Evolutionary conservation across 495 filamentous ascomycete species (phyloP).

Genomic region (Paragyromitra xinjiangensis): DNA sequence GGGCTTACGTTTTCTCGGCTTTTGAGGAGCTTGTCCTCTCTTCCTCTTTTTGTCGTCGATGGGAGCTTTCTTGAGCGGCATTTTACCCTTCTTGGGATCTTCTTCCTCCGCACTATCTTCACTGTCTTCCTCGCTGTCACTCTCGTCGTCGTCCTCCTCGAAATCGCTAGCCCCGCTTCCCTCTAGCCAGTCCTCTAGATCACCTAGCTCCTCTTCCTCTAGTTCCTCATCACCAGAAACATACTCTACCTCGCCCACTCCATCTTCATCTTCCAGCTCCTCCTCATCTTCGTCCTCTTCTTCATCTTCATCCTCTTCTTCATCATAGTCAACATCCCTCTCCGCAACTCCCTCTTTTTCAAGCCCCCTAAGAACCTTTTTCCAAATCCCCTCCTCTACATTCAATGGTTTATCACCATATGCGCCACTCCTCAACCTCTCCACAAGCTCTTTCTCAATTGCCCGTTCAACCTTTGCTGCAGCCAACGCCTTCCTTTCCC

Average conservation of each 20-base stretch:
- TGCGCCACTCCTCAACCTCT: slow-evolving; percentile 86
- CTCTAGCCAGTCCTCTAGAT: slow-evolving; percentile 79
- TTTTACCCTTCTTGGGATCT: slow-evolving; percentile 34
- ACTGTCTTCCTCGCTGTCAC: slow-evolving; percentile 55
- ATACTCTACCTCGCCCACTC: slow-evolving; percentile 83
- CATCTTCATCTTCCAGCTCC: slow-evolving; percentile 73
- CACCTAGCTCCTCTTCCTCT: slow-evolving; percentile 71
- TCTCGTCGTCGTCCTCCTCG: slow-evolving; percentile 61
- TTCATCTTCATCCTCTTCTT: slow-evolving; percentile 83
- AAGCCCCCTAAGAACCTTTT: slow-evolving; percentile 91
- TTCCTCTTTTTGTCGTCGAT: slow-evolving; percentile 62
- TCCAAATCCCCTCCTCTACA: slow-evolving; percentile 93
- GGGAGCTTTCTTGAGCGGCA: slow-evolving; percentile 59
- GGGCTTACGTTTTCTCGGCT: slow-evolving; percentile 60
- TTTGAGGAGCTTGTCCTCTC: slow-evolving; percentile 58
- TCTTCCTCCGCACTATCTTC: slow-evolving; percentile 61
- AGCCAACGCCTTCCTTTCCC: slow-evolving; percentile 91
- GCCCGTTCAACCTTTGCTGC: slow-evolving; percentile 95
- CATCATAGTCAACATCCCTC: slow-evolving; percentile 86
- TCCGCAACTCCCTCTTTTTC: slow-evolving; percentile 84
- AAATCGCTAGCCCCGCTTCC: slow-evolving; percentile 65
- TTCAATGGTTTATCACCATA: slow-evolving; percentile 96
- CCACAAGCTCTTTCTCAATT: slow-evolving; percentile 95
- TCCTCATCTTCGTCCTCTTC: slow-evolving; percentile 72
- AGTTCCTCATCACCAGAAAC: slow-evolving; percentile 69